Evolutionary conservation across 1,284 basidiomycete species (phyloP), one percentile per base, ranked within the genome.

Genomic region (Ganoderma multipileum): DNA sequence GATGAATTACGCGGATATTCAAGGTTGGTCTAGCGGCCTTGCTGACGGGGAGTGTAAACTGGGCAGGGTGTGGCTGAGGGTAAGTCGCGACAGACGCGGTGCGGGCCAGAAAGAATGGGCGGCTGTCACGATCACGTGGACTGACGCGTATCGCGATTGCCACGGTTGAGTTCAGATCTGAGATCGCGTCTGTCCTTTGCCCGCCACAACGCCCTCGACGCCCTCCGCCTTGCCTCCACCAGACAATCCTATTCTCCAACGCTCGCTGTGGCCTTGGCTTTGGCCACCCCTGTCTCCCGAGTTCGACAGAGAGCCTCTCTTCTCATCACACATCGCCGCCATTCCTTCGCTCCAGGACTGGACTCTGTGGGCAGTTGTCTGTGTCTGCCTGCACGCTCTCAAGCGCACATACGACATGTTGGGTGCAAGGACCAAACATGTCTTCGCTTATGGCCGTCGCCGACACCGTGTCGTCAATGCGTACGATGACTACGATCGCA

Each of bases 391-490:
- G 28, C 64, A 67, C 66, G 8, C 39, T 30, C 61, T 73, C 42
- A 26, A n/a, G n/a, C 9, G 65, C 41, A 52, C 41, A 33, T 68
- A 64, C 65, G 52, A 38, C n/a, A 87, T 87, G 87, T 79, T 88
- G 11, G 82, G 86, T 57, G 72, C 86, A 66, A 83, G 84, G 71
- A 93, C 91, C 14, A 92, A 91, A 77, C 89, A 91, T 73, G 86
- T 93, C 67, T 86, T 85, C 64, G 81, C 90, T 20, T 93, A 93
- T 76, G 91, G 91, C 23, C 87, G 87, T 71, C 87, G 91, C 65
- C 83, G 84, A 30, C 86, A 86, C 64, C 87, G 91, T 52, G 86
- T 93, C 23, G 83, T 93, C 74, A 86, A 85, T 66, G 84, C 82
- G 60, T 82, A 83, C 67, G 81, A 81, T 64, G 77, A 71, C 75